Base-by-base conservation (phyloP, 2,329 filamentous ascomycete genomes). In the Neofusicoccum kwambonambiense region DNA sequence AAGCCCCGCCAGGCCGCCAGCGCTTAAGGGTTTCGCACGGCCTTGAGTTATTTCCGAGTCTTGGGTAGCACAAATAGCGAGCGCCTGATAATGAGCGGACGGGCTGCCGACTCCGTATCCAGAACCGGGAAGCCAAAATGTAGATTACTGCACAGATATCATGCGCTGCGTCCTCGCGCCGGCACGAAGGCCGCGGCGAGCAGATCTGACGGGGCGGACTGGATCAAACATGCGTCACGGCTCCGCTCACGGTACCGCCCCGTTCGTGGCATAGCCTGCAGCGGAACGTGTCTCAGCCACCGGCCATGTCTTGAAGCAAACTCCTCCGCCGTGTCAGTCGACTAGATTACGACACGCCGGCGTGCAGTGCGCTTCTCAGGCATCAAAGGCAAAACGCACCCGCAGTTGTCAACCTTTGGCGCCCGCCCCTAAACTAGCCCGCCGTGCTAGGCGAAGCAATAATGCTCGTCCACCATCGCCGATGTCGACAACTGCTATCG, bases 221-320 rank as follows among this genome's bases (percentile, higher is more conserved):
- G 61, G 61, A 47, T 47, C 61, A 39, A 52, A 47, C 34, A 41
- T 56, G 61, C 61, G 50, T 64, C 61, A 64, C 39, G 17, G 50
- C 61, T 64, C 51, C 61, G 61, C 50, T 47, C 56, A 31, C 56
- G 47, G 27, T 37, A 27, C 6, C 9, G 56, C 6, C 56, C 56
- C 56, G 41, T 60, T 60, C 42, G 22, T 22, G 42, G 56, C 56
- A 35, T 47, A 47, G 56, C 42, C 27, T 64, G 61, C 50, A 49
- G 61, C 61, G 61, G 49, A 64, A 22, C 61, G 51, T 64, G 61
- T 64, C 61, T 64, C 61, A 60, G 56, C 56, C 56, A 22, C 31
- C 56, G 56, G 41, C 42, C 42, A 37, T 60, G 56, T 60, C 56
- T 60, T 60, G 31, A 60, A 60, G 41, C 41, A 60, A 60, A 60